Evolutionary conservation across 352 stramenopile species (phyloP), one percentile per base, ranked within the genome.

Genomic region (Pseudoperonospora humuli): DNA sequence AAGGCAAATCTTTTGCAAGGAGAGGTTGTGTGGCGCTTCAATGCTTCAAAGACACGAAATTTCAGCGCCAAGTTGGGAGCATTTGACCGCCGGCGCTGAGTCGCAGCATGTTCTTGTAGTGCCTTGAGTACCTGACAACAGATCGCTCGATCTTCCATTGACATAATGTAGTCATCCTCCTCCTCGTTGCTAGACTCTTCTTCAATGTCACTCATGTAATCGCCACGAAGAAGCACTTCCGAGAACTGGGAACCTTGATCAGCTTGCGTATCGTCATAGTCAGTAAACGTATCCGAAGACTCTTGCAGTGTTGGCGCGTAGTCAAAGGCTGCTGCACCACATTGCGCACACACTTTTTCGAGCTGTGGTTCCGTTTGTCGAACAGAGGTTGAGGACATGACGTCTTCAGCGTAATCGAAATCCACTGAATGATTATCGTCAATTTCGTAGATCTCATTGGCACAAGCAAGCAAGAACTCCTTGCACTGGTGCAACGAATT

Each of bases 381-480:
- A 3, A 29, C n/a, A n/a, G 53, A 5, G 27, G 39, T 46, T 7
- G 38, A 31, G 7, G 50, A 64, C 34, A 45, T 14, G 5, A 61
- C 77, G 36, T 80, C 62, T 23, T 84, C 74, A 14, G 71, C 71
- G 31, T 90, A 87, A 62, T 90, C 78, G 21, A 87, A 86, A 15
- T 44, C 53, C 33, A 53, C 48, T 7, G 75, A 62, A 42, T 72
- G 67, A n/a, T 70, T 61, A 11, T 80, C 76, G 32, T 90, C 75
- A 8, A 87, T 60, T 17, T 90, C 75, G 51, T 85, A 70, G 58
- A 90, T 87, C 44, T 90, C 75, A 54, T 87, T 90, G 9, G 69
- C 70, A 46, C 75, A 87, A 20, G 77, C 75, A 6, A 86, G 64
- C 32, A 90, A 39, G 39, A 87, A 90, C 19, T 68, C 61, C 36